These are phyloP conservation scores for Berberis thunbergii DNA, from an alignment of 164 flowering plant species.

Conservation along the genomic window DNA sequence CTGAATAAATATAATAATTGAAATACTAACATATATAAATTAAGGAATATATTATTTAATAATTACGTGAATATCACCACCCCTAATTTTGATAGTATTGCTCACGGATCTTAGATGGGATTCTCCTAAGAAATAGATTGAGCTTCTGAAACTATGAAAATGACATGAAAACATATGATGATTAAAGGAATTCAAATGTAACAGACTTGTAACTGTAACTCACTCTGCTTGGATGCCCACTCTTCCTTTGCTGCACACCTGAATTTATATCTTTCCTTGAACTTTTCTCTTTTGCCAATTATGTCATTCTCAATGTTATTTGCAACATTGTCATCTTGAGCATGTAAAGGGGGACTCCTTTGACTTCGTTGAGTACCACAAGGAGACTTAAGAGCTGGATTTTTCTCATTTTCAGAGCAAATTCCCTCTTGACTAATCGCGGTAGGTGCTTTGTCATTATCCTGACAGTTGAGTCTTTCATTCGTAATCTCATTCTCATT, in stretches of 20 bases:
- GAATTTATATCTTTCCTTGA: constrained; percentile 77
- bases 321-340: constrained; percentile 10
- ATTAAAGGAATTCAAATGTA: background rate
- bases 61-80: too few relatives aligned
- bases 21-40: too few relatives aligned
- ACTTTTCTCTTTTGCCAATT: constrained; percentile 53
- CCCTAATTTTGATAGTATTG: too few relatives aligned
- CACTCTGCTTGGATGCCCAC: constrained; percentile 62
- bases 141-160: too few relatives aligned
- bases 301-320: constrained; percentile 17
- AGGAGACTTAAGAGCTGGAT: background rate
- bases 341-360: background rate
- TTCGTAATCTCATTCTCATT: background rate
- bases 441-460: constrained; percentile 5
- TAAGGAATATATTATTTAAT: too few relatives aligned
- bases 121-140: too few relatives aligned
- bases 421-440: background rate
- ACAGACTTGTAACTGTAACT: constrained; percentile 63
- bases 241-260: constrained; percentile 71
- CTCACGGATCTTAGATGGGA: too few relatives aligned
- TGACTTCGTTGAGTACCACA: constrained; percentile 1
- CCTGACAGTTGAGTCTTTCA: constrained; percentile 5
- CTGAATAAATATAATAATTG: too few relatives aligned
- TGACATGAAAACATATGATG: too few relatives aligned
- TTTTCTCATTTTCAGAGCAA: constrained; percentile 1